Conservation (phyloP, 2,329 filamentous ascomycete species). For the Dothistroma pini region DNA sequence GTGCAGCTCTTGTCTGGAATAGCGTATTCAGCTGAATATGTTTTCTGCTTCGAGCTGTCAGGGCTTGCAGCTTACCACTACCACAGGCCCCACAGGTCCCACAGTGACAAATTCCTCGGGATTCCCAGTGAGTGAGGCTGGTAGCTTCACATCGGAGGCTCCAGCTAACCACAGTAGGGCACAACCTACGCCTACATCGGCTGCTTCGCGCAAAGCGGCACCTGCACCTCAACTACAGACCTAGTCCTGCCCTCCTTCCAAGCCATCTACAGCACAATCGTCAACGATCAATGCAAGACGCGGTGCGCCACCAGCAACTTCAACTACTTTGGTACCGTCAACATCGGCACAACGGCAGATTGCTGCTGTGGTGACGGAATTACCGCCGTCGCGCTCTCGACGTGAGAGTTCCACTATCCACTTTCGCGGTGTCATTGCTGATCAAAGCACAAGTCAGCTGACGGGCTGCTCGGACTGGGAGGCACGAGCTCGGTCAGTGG, state of each 20-base stretch:
- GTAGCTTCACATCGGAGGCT: too few species aligned
- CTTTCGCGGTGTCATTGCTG: too few species aligned
- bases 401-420: conserved; percentile 14
- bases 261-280: conserved; percentile 20
- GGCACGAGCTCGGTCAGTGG: conserved; percentile 16
- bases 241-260: conserved; percentile 24
- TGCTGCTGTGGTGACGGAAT: conserved; percentile 31
- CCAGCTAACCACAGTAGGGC: background rate
- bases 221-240: conserved; percentile 20
- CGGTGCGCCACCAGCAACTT: conserved; percentile 13
- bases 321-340: conserved; percentile 31
- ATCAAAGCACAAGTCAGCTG: too few species aligned
- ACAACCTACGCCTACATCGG: conserved; percentile 28
- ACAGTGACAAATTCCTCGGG: too few species aligned
- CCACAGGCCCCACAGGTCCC: conserved; percentile 17
- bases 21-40: conserved; percentile 28
- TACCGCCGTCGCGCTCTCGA: conserved; percentile 23
- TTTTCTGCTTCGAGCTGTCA: conserved; percentile 28
- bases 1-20: conserved; percentile 26
- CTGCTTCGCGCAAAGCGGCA: conserved; percentile 31
- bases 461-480: conserved; percentile 6
- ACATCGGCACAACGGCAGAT: conserved; percentile 24
- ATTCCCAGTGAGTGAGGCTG: too few species aligned
- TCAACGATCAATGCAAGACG: conserved; percentile 23
- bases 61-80: conserved; percentile 20